A percentile compares a stretch with the other conserved stretches of the same genome.
Evolutionary conservation across 257 asterid species (phyloP).

Genomic region (Primulina huaijiensis): DNA sequence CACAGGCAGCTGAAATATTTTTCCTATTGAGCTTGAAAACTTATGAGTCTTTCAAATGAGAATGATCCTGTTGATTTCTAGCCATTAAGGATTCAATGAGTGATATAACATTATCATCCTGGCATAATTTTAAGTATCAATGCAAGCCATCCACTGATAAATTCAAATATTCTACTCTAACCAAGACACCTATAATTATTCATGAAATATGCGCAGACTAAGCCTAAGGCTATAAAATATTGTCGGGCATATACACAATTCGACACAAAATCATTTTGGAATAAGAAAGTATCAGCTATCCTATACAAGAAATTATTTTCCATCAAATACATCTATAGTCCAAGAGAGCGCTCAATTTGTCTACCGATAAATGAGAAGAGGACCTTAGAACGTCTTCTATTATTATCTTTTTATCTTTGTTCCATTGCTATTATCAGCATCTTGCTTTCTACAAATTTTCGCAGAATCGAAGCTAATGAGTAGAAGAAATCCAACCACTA

Average conservation of each 20-base stretch:
- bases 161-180: background rate
- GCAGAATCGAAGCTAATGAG: slow-evolving; percentile 12
- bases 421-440: background rate
- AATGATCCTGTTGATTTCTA: background rate
- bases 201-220: background rate
- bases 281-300: background rate
- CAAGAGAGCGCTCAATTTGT: slow-evolving; percentile 15
- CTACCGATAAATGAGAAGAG: background rate
- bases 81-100: slow-evolving; percentile 2
- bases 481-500: slow-evolving; percentile 9
- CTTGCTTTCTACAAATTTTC: background rate
- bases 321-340: slow-evolving; percentile 9
- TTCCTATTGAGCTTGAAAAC: background rate
- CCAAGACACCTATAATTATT: slow-evolving; percentile 3
- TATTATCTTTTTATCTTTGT: background rate
- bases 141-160: slow-evolving; percentile 1
- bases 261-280: background rate
- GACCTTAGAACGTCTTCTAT: slow-evolving; percentile 4
- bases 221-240: background rate
- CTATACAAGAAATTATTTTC: slow-evolving; percentile 2
- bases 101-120: background rate
- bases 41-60: background rate
- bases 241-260: background rate
- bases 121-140: background rate
- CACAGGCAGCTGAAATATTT: background rate